phyloP scores from a whole-genome alignment of 345 rosid genomes.

The Barbarea vulgaris region DNA sequence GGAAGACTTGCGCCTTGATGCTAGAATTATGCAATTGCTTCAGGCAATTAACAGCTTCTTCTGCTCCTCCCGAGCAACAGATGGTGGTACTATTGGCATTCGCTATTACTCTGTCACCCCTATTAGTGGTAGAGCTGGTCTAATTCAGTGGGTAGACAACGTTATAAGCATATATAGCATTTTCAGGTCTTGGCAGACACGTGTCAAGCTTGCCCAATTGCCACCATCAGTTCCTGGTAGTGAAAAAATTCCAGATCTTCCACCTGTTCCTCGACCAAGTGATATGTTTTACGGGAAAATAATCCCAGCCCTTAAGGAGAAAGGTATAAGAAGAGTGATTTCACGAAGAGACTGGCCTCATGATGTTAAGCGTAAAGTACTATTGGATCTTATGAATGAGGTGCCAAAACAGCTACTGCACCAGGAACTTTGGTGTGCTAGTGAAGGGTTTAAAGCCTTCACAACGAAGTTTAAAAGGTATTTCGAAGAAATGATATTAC shows the following conservation, averaged over 20 bases:
- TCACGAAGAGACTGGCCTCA: slow-evolving; percentile 99
- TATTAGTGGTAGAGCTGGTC: slow-evolving; percentile 93
- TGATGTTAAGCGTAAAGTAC: slow-evolving; percentile 93
- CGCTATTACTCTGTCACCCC: slow-evolving; percentile 92
- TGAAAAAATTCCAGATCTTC: slow-evolving; percentile 56
- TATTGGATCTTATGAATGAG: slow-evolving; percentile 87
- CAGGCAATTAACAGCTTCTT: slow-evolving; percentile 81
- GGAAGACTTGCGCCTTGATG: slow-evolving; percentile 96
- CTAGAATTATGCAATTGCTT: slow-evolving; percentile 95
- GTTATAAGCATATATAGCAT: slow-evolving; percentile 82
- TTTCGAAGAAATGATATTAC: slow-evolving; percentile 8
- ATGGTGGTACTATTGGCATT: slow-evolving; percentile 56
- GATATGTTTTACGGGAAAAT: slow-evolving; percentile 98
- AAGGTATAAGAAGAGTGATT: slow-evolving; percentile 87
- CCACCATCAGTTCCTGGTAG: slow-evolving; percentile 55
- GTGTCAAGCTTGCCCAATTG: slow-evolving; percentile 70
- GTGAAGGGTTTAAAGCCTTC: slow-evolving; percentile 94
- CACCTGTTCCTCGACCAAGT: slow-evolving; percentile 91
- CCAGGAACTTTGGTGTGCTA: slow-evolving; percentile 95
- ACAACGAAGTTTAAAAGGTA: slow-evolving; percentile 82
- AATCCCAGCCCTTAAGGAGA: slow-evolving; percentile 95
- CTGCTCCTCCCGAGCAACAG: slow-evolving; percentile 57
- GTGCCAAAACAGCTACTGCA: slow-evolving; percentile 86
- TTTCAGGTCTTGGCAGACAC: slow-evolving; percentile 87
- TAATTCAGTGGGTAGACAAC: slow-evolving; percentile 92